Conservation (phyloP, 257 asterid genomes). For the Nicotiana attenuata region DNA sequence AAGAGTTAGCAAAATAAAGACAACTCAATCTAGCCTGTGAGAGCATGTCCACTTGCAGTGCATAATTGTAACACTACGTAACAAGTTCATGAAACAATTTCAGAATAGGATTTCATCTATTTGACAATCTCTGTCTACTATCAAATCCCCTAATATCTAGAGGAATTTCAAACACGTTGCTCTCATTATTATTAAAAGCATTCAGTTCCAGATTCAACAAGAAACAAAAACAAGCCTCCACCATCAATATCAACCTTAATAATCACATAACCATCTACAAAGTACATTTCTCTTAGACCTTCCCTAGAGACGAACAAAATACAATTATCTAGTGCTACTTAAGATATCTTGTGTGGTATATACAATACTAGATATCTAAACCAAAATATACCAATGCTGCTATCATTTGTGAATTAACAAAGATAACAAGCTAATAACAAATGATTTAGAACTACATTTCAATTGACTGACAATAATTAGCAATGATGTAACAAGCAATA, state of each 20-base stretch:
- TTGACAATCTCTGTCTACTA: too few relatives aligned
- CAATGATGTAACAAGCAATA: background rate
- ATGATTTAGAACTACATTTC: background rate
- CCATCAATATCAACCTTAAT: too few relatives aligned
- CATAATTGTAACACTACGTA: background rate
- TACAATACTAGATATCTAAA: background rate
- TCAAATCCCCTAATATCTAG: too few relatives aligned
- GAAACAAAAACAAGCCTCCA: too few relatives aligned
- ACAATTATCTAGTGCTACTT: too few relatives aligned
- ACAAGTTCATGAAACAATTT: background rate
- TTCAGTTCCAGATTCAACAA: too few relatives aligned
- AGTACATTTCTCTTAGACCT: too few relatives aligned
- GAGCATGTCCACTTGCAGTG: background rate
- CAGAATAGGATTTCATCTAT: background rate
- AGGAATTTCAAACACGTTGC: too few relatives aligned
- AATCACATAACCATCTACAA: too few relatives aligned
- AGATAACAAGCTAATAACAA: background rate
- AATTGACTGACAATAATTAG: background rate
- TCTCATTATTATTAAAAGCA: too few relatives aligned
- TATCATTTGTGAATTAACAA: background rate
- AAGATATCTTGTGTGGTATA: background rate
- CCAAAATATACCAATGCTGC: background rate
- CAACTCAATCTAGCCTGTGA: background rate
- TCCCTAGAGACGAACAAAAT: too few relatives aligned
- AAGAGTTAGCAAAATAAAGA: background rate